These are phyloP conservation scores for Copromyces sp. DNA, from an alignment of 495 filamentous ascomycete species.

Conservation along the genomic window DNA sequence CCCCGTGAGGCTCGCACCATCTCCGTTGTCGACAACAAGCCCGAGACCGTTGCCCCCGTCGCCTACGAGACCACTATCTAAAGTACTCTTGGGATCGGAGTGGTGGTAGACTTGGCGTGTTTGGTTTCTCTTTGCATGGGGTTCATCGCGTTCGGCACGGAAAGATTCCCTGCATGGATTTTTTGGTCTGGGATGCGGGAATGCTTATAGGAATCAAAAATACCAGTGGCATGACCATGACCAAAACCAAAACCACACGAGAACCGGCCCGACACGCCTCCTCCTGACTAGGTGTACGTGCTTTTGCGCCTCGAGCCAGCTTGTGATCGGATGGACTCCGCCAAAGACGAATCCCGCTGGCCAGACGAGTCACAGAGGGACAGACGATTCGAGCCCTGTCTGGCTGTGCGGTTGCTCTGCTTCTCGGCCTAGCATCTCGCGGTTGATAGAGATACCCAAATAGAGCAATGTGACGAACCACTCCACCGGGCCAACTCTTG, in stretches of 20 bases:
- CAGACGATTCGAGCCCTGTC: background rate
- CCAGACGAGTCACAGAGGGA: background rate
- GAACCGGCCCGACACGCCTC: conserved; percentile 6
- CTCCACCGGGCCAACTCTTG: background rate
- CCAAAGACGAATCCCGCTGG: background rate
- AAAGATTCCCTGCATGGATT: conserved; percentile 27
- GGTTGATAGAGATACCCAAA: background rate
- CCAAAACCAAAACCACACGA: background rate
- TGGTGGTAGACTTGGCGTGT: conserved; percentile 22
- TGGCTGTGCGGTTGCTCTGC: background rate
- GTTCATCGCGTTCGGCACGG: conserved; percentile 31
- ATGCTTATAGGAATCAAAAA: conserved; percentile 30
- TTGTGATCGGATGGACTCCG: background rate
- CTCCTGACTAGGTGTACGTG: background rate
- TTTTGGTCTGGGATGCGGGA: conserved; percentile 29
- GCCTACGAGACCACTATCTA: conserved; percentile 98
- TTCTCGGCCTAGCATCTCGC: background rate
- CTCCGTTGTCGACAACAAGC: conserved; percentile 61
- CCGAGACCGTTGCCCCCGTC: conserved; percentile 85
- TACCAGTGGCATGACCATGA: conserved; percentile 29
- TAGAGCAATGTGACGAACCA: background rate
- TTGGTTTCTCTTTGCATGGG: conserved; percentile 28
- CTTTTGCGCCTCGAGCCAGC: background rate
- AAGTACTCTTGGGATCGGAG: conserved; percentile 23
- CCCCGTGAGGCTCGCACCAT: conserved; percentile 75